phyloP scores from a whole-genome alignment of 2,329 filamentous ascomycete genomes.

The Trichoderma cornu-damae region DNA sequence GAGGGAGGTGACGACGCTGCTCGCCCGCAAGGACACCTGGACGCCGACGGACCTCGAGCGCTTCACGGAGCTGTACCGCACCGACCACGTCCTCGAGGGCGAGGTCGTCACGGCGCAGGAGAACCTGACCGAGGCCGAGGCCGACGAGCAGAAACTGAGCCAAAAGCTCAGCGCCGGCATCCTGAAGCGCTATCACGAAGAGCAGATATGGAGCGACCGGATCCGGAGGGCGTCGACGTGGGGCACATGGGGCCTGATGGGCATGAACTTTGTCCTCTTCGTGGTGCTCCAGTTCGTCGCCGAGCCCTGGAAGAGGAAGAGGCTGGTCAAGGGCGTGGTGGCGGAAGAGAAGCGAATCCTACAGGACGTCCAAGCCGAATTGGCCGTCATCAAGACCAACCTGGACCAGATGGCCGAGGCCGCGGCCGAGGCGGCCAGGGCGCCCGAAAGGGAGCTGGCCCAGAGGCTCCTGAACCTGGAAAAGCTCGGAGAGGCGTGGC shows the following conservation, averaged over 20 bases:
- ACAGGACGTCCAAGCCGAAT: slow-evolving; percentile 44
- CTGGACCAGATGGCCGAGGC: slow-evolving; percentile 27
- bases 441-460: background rate
- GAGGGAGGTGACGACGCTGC: slow-evolving; percentile 88
- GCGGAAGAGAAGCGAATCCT: slow-evolving; percentile 63
- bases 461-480: background rate
- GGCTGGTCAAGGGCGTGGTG: slow-evolving; percentile 78
- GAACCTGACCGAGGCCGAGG: slow-evolving; percentile 68
- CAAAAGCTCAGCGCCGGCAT: slow-evolving; percentile 76
- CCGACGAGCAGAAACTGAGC: slow-evolving; percentile 70
- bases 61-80: slow-evolving; percentile 87
- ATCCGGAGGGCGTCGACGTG: slow-evolving; percentile 95
- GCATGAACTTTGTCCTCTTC: slow-evolving; percentile 86
- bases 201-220: slow-evolving; percentile 98
- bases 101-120: slow-evolving; percentile 69
- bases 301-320: slow-evolving; percentile 81
- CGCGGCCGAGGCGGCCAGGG: background rate
- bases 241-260: slow-evolving; percentile 98
- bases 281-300: slow-evolving; percentile 81
- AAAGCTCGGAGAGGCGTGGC: slow-evolving; percentile 4
- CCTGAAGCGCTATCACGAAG: slow-evolving; percentile 89
- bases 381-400: slow-evolving; percentile 33
- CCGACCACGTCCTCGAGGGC: slow-evolving; percentile 89
- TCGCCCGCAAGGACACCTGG: slow-evolving; percentile 94
- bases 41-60: slow-evolving; percentile 80